Evolutionary conservation across 164 flowering plant species (phyloP).

Genomic region (Chimonanthus salicifolius): DNA sequence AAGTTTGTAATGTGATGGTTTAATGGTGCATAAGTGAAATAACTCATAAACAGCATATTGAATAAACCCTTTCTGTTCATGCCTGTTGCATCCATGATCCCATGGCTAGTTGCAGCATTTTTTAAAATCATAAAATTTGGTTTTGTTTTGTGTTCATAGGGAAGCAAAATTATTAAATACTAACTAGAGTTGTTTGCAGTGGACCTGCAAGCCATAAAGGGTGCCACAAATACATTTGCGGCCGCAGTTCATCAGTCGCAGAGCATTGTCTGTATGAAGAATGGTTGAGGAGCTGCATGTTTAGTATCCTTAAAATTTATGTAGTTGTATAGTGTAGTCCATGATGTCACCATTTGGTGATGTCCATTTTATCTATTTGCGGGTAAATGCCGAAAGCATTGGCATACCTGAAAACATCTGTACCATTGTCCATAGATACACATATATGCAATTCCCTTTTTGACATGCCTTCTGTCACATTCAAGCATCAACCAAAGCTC

Average conservation of each 20-base stretch:
- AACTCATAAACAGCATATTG: background rate
- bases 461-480: background rate
- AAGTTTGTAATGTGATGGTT: no score
- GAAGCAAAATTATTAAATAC: background rate
- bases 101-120: background rate
- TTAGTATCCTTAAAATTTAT: background rate
- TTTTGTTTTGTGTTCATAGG: background rate
- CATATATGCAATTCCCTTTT: background rate
- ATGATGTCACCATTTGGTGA: background rate
- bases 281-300: background rate
- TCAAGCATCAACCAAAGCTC: background rate
- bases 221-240: background rate
- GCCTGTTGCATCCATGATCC: background rate
- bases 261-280: slow-evolving; percentile 4
- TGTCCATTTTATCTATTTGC: background rate
- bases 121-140: no score
- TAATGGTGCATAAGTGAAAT: no score
- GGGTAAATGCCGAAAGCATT: background rate
- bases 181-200: background rate
- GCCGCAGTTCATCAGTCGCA: background rate
- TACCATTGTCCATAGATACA: background rate
- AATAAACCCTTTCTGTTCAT: background rate
- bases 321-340: background rate
- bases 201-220: background rate
- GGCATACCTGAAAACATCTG: background rate